These are phyloP conservation scores for Aspergillus quadrilineatus DNA, from an alignment of 2,329 filamentous ascomycete species.

Conservation along the genomic window DNA sequence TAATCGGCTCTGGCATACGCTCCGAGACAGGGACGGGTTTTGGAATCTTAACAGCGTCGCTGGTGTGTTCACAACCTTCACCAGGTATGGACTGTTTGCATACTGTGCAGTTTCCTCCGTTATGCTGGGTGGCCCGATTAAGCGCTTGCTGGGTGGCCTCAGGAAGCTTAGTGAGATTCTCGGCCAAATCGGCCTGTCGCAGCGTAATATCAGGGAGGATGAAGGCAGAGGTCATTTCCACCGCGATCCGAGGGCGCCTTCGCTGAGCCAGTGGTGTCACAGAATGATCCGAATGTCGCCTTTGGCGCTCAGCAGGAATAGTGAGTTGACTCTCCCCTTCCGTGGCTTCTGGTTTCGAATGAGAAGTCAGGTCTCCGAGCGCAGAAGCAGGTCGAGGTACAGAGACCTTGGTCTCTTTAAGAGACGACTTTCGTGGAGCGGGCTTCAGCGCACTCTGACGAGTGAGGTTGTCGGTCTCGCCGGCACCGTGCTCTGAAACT, in stretches of 20 bases:
- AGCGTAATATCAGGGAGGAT: slow-evolving; percentile 64
- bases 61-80: slow-evolving; percentile 35
- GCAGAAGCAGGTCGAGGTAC: slow-evolving; percentile 35
- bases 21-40: slow-evolving; percentile 53
- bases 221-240: slow-evolving; percentile 64
- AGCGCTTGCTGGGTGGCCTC: slow-evolving; percentile 43
- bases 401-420: slow-evolving; percentile 50
- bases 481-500: slow-evolving; percentile 34
- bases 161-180: slow-evolving; percentile 36
- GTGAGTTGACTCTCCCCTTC: slow-evolving; percentile 32
- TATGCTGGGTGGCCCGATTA: slow-evolving; percentile 48
- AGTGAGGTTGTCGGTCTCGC: slow-evolving; percentile 41
- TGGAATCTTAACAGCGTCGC: slow-evolving; percentile 45
- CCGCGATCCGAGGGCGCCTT: slow-evolving; percentile 49
- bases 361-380: slow-evolving; percentile 35
- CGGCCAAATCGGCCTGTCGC: slow-evolving; percentile 30
- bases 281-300: slow-evolving; percentile 47
- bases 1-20: slow-evolving; percentile 43
- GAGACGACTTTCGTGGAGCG: slow-evolving; percentile 54
- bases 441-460: slow-evolving; percentile 40
- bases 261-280: slow-evolving; percentile 51
- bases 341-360: slow-evolving; percentile 27
- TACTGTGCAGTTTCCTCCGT: slow-evolving; percentile 56
- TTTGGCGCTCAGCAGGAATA: slow-evolving; percentile 31
- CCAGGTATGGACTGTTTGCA: slow-evolving; percentile 49